These are phyloP conservation scores for Podaxis mareebaensis DNA, from an alignment of 768 basidiomycete genomes.

Conservation along the genomic window DNA sequence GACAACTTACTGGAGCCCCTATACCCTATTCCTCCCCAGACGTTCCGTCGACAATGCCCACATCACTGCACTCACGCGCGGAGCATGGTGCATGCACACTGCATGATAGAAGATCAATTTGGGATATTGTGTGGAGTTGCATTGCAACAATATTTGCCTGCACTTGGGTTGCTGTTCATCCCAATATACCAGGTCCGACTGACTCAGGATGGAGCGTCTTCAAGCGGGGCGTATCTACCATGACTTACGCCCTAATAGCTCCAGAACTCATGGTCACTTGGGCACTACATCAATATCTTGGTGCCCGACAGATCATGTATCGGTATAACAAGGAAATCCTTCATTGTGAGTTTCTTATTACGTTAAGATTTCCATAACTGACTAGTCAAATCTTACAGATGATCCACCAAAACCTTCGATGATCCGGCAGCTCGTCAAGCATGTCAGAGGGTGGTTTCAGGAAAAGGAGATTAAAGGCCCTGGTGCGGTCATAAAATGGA, in stretches of 20 bases:
- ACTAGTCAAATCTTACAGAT: background rate
- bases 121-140: constrained; percentile 16
- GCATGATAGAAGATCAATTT: background rate
- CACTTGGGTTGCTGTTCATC: constrained; percentile 17
- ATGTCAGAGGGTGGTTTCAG: background rate
- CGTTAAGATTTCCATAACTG: background rate
- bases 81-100: background rate
- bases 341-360: background rate
- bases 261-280: constrained; percentile 11
- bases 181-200: constrained; percentile 10
- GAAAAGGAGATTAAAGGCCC: background rate
- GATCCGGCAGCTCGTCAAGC: background rate
- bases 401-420: background rate
- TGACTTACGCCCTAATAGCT: constrained; percentile 15
- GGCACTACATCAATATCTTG: constrained; percentile 16
- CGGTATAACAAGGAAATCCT: constrained; percentile 1
- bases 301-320: constrained; percentile 6
- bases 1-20: background rate
- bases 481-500: constrained; percentile 5
- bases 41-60: background rate
- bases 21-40: background rate
- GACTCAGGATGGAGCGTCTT: background rate
- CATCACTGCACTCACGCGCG: background rate
- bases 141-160: constrained; percentile 14
- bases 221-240: background rate